Evolutionary conservation across 257 asterid species (phyloP).

Genomic region (Penstemon newberryi): DNA sequence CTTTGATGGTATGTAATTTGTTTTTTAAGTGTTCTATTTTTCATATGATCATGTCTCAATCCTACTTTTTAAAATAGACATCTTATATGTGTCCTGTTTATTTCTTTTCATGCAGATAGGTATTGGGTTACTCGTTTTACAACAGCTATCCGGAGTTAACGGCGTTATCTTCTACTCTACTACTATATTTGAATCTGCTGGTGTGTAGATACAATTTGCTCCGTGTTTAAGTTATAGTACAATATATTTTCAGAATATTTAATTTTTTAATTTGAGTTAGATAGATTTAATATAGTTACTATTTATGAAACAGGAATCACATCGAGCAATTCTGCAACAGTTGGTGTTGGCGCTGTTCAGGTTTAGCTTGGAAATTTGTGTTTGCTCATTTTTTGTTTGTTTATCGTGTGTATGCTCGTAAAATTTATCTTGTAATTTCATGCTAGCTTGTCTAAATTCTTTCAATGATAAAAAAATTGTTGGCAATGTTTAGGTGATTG

Average conservation of each 20-base stretch:
- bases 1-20: slow-evolving; percentile 61
- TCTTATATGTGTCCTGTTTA: neutral
- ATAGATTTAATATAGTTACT: slow-evolving; percentile 25
- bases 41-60: neutral
- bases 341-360: slow-evolving; percentile 86
- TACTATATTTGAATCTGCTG: slow-evolving; percentile 64
- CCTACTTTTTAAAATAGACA: neutral
- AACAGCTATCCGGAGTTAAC: slow-evolving; percentile 71
- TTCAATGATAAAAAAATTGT: slow-evolving; percentile 18
- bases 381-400: slow-evolving; percentile 7
- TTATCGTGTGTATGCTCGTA: slow-evolving; percentile 13
- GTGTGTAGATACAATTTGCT: slow-evolving; percentile 34
- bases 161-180: slow-evolving; percentile 69
- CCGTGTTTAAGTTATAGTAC: neutral
- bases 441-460: slow-evolving; percentile 3
- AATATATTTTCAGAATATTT: neutral
- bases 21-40: slow-evolving; percentile 14
- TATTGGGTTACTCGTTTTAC: slow-evolving; percentile 61
- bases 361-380: slow-evolving; percentile 36
- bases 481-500: slow-evolving; percentile 62
- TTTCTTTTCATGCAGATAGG: slow-evolving; percentile 45
- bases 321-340: slow-evolving; percentile 76
- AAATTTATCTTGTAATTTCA: neutral
- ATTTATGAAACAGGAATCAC: slow-evolving; percentile 64
- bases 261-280: slow-evolving; percentile 7